Percentiles rank a stretch among this genome's conserved stretches.
Evolutionary conservation across 495 filamentous ascomycete genomes (phyloP).

Genomic region (Penicillium cosmopolitanum): DNA sequence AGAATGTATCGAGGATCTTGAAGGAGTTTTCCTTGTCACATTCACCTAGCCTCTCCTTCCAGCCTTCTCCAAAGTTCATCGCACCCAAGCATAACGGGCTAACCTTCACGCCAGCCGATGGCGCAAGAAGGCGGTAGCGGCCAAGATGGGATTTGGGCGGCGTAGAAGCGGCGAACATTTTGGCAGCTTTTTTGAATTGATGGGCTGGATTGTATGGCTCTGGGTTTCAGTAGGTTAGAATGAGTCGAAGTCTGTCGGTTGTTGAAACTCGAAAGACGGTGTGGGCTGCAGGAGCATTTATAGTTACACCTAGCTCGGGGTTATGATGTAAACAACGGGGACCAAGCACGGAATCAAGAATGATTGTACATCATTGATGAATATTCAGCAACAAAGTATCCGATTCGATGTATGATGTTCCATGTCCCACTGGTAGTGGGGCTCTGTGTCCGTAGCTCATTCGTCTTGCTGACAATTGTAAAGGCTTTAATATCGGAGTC

Average conservation of each 20-base stretch:
- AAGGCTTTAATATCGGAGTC: not conserved
- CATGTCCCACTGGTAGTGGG: not conserved
- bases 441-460: not conserved
- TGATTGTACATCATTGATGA: not conserved
- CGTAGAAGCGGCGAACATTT: conserved; percentile 7
- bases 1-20: conserved; percentile 68
- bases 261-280: not conserved
- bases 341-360: not conserved
- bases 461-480: not conserved
- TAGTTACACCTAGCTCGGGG: not conserved
- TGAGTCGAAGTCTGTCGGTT: not conserved
- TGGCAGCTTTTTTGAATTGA: not conserved
- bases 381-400: not conserved
- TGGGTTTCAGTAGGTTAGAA: not conserved
- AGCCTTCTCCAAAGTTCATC: conserved; percentile 66
- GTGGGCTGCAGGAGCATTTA: not conserved
- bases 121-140: conserved; percentile 62
- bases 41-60: conserved; percentile 55
- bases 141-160: conserved; percentile 44
- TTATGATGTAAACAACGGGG: not conserved
- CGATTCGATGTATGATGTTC: not conserved
- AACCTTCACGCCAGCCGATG: conserved; percentile 59
- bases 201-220: no score
- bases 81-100: conserved; percentile 63
- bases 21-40: conserved; percentile 65